These are phyloP conservation scores for Trichosporon faecale DNA, from an alignment of 1,284 basidiomycete genomes.

Conservation along the genomic window DNA sequence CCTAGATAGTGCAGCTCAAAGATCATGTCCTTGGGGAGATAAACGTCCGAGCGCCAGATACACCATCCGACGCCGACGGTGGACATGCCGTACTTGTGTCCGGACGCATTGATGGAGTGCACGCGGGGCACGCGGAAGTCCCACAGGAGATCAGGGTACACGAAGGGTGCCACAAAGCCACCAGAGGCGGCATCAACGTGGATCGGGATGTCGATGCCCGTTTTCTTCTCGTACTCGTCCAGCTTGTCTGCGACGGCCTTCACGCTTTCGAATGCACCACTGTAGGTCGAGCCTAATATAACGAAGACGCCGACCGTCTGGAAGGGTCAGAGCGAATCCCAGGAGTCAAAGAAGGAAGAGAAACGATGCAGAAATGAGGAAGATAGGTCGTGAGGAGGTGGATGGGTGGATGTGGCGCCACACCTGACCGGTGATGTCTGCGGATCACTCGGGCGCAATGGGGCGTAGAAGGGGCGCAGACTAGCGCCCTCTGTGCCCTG, in stretches of 20 bases:
- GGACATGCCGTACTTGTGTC: conserved; percentile 83
- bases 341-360: neutral
- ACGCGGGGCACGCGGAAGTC: conserved; percentile 84
- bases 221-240: conserved; percentile 79
- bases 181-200: conserved; percentile 67
- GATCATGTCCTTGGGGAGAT: conserved; percentile 80
- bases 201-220: conserved; percentile 75
- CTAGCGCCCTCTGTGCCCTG: neutral
- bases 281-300: conserved; percentile 64
- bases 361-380: neutral
- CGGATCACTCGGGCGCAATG: neutral
- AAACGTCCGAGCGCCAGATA: conserved; percentile 71
- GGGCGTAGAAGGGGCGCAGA: no score
- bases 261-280: conserved; percentile 89
- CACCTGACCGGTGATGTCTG: neutral
- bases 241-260: conserved; percentile 79
- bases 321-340: neutral
- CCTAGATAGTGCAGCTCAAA: conserved; percentile 82
- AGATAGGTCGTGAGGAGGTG: neutral
- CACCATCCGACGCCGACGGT: conserved; percentile 64
- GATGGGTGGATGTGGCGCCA: neutral
- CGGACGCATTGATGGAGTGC: conserved; percentile 63
- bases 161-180: conserved; percentile 66
- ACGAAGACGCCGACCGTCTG: conserved; percentile 51
- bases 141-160: conserved; percentile 69